A percentile compares a stretch with the other conserved stretches of the same genome.
Conservation (phyloP, 75 land plant species). For the Ceratopteris richardii region DNA sequence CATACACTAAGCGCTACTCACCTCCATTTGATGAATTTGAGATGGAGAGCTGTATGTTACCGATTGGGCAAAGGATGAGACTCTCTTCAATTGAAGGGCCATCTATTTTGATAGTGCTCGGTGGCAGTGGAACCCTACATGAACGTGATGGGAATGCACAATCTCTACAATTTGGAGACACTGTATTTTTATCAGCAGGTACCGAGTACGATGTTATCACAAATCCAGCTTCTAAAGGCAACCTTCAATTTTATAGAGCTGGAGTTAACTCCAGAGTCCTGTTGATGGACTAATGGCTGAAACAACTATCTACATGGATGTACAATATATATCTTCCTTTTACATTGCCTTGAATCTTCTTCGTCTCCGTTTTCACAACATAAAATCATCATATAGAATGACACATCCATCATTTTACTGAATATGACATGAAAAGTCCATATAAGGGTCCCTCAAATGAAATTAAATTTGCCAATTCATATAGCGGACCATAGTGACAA, state of each 20-base stretch:
- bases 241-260: slow-evolving; percentile 57
- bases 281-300: not conserved
- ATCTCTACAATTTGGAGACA: slow-evolving; percentile 44
- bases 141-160: slow-evolving; percentile 5
- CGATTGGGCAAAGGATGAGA: slow-evolving; percentile 27
- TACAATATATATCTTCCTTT: too few relatives aligned
- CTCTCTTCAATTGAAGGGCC: slow-evolving; percentile 55
- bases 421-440: too few relatives aligned
- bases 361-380: too few relatives aligned
- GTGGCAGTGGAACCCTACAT: slow-evolving; percentile 49
- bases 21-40: slow-evolving; percentile 97
- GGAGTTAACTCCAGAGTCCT: slow-evolving; percentile 67
- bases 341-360: too few relatives aligned
- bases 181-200: slow-evolving; percentile 61
- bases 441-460: too few relatives aligned
- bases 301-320: too few relatives aligned
- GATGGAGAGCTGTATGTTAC: slow-evolving; percentile 66
- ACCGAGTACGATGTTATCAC: slow-evolving; percentile 24
- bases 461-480: too few relatives aligned
- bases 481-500: too few relatives aligned
- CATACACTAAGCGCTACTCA: slow-evolving; percentile 42
- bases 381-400: too few relatives aligned
- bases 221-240: not conserved
- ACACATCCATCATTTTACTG: too few relatives aligned
- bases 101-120: slow-evolving; percentile 56